These are phyloP conservation scores for Xylariales sp. DNA, from an alignment of 2,329 filamentous ascomycete genomes.

Conservation along the genomic window DNA sequence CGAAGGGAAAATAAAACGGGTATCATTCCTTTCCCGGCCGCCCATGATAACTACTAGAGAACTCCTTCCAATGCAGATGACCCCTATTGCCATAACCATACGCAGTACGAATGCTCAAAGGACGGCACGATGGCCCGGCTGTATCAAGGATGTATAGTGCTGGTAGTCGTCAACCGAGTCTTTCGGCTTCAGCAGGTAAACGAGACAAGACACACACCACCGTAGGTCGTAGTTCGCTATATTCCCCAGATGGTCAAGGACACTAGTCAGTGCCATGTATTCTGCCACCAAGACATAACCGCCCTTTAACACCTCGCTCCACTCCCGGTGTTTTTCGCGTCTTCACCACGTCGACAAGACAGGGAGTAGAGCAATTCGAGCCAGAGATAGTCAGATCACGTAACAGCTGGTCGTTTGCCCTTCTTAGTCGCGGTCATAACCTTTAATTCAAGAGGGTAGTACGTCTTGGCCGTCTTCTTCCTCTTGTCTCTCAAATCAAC, in stretches of 20 bases:
- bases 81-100: slow-evolving; percentile 26
- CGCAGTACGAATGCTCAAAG: slow-evolving; percentile 21
- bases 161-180: neutral
- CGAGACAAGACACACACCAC: neutral
- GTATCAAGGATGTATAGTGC: neutral
- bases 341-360: slow-evolving; percentile 41
- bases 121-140: neutral
- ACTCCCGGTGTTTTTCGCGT: slow-evolving; percentile 34
- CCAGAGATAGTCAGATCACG: slow-evolving; percentile 18
- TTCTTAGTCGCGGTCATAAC: slow-evolving; percentile 67
- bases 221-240: neutral
- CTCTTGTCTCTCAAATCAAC: slow-evolving; percentile 61
- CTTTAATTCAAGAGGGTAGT: slow-evolving; percentile 72
- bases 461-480: slow-evolving; percentile 58
- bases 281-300: neutral
- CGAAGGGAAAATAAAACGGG: slow-evolving; percentile 24
- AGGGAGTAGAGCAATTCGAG: neutral
- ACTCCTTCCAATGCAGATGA: slow-evolving; percentile 37
- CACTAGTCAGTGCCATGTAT: neutral
- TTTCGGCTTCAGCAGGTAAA: neutral
- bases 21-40: slow-evolving; percentile 32
- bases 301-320: neutral
- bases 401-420: slow-evolving; percentile 57
- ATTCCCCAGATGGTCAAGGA: neutral
- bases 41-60: slow-evolving; percentile 23